phyloP scores from a whole-genome alignment of 139 green algal species.

The Bryopsis sp. region DNA sequence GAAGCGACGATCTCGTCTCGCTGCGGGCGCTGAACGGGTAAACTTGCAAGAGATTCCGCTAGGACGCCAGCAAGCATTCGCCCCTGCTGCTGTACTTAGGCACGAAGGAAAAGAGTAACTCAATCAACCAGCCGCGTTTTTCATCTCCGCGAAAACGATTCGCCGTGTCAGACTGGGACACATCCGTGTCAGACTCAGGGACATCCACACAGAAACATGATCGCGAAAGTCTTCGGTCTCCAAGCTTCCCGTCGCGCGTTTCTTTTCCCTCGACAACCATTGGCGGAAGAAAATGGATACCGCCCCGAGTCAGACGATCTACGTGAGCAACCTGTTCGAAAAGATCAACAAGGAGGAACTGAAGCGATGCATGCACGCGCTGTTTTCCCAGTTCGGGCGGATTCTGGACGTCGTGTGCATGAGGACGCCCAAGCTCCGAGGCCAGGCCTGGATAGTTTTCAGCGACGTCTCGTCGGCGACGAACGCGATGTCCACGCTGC shows the following conservation, averaged over 20 bases:
- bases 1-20: no score
- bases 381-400: conserved; percentile 94
- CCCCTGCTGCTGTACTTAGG: no score
- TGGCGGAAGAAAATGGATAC: conserved; percentile 55
- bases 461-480: conserved; percentile 64
- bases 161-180: no score
- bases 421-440: conserved; percentile 78
- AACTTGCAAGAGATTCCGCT: no score
- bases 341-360: conserved; percentile 92
- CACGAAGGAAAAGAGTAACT: no score
- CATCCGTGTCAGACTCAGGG: no score
- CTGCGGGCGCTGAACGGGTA: no score
- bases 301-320: conserved; percentile 83
- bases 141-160: no score
- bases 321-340: conserved; percentile 90
- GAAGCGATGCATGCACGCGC: conserved; percentile 81
- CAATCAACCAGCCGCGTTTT: no score
- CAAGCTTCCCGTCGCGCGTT: not conserved
- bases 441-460: conserved; percentile 96
- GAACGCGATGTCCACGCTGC: conserved; percentile 79
- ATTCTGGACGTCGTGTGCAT: conserved; percentile 86
- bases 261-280: conserved; percentile 4
- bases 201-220: no score
- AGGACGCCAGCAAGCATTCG: no score
- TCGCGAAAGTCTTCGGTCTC: no score